phyloP scores from a whole-genome alignment of 371 early-diverging fungal genomes.

The Mucor velutinosus region DNA sequence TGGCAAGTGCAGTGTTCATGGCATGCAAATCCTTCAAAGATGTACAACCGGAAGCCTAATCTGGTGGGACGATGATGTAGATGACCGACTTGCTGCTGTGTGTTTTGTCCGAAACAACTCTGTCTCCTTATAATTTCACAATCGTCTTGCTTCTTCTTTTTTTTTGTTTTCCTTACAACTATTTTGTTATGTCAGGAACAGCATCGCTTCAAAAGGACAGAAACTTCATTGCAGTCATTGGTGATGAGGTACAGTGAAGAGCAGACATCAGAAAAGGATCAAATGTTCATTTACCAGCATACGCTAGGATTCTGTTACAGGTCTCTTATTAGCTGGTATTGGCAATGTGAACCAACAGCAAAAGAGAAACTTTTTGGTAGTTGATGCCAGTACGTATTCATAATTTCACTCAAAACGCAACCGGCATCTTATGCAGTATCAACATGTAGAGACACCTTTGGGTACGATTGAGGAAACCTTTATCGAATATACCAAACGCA shows the following conservation, averaged over 20 bases:
- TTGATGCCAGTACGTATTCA: slow-evolving; percentile 78
- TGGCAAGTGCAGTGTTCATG: background rate
- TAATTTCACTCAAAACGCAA: background rate
- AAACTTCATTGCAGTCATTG: slow-evolving; percentile 92
- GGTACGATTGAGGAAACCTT: slow-evolving; percentile 90
- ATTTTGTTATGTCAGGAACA: slow-evolving; percentile 38
- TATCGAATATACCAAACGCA: slow-evolving; percentile 83
- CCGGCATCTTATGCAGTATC: background rate
- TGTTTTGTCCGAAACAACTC: slow-evolving; percentile 4
- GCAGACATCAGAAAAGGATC: background rate
- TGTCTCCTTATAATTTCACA: slow-evolving; percentile 3
- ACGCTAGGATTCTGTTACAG: slow-evolving; percentile 93
- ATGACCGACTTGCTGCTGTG: background rate
- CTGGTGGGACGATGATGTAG: background rate
- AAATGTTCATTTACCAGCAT: background rate
- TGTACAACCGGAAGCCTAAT: background rate
- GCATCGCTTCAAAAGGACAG: slow-evolving; percentile 69
- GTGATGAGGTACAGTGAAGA: slow-evolving; percentile 81
- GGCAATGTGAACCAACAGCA: slow-evolving; percentile 89
- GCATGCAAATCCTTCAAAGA: background rate
- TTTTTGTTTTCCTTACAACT: slow-evolving; percentile 11
- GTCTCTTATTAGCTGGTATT: slow-evolving; percentile 94
- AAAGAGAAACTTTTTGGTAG: slow-evolving; percentile 93
- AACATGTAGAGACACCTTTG: slow-evolving; percentile 84
- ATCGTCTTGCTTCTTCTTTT: slow-evolving; percentile 11